Percentiles rank a stretch among this genome's conserved stretches.
Evolutionary conservation across 768 basidiomycete genomes (phyloP).

Genomic region (Trametes meyenii): DNA sequence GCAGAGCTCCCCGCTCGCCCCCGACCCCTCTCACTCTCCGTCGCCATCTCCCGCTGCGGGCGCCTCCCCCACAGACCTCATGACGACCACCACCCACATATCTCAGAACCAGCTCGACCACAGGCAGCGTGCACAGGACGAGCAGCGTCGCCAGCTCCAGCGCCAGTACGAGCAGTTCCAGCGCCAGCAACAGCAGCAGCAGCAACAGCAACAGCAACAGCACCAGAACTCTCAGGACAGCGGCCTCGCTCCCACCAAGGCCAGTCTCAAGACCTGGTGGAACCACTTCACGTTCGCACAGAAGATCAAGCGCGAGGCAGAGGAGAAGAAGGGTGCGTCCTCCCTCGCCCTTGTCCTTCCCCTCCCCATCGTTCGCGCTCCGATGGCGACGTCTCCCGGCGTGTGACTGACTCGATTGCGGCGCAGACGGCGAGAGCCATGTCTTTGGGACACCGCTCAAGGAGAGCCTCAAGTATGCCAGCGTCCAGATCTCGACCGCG

Average conservation of each 20-base stretch:
- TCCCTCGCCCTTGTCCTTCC: not conserved
- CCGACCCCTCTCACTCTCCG: not conserved
- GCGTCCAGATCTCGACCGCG: constrained; percentile 91
- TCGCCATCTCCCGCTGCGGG: constrained; percentile 4
- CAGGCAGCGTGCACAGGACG: constrained; percentile 3
- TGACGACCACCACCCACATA: constrained; percentile 15
- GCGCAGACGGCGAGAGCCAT: constrained; percentile 41
- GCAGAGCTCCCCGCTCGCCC: constrained; percentile 11
- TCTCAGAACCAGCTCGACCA: constrained; percentile 6
- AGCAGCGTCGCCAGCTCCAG: constrained; percentile 12
- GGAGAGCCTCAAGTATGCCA: constrained; percentile 84
- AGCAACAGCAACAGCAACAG: not conserved
- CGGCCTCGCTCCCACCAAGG: constrained; percentile 27
- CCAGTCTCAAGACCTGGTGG: constrained; percentile 78
- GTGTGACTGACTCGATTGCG: constrained; percentile 26
- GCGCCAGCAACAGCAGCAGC: constrained; percentile 13
- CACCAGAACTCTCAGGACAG: constrained; percentile 12
- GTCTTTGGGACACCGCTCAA: constrained; percentile 88
- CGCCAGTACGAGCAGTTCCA: constrained; percentile 13
- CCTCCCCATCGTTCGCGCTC: not conserved
- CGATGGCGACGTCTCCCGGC: not conserved
- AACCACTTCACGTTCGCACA: constrained; percentile 70
- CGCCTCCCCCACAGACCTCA: not conserved
- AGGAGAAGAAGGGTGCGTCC: constrained; percentile 45
- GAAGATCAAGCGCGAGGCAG: constrained; percentile 58